These are phyloP conservation scores for Suillus ampliporus DNA, from an alignment of 768 basidiomycete genomes.

Conservation along the genomic window DNA sequence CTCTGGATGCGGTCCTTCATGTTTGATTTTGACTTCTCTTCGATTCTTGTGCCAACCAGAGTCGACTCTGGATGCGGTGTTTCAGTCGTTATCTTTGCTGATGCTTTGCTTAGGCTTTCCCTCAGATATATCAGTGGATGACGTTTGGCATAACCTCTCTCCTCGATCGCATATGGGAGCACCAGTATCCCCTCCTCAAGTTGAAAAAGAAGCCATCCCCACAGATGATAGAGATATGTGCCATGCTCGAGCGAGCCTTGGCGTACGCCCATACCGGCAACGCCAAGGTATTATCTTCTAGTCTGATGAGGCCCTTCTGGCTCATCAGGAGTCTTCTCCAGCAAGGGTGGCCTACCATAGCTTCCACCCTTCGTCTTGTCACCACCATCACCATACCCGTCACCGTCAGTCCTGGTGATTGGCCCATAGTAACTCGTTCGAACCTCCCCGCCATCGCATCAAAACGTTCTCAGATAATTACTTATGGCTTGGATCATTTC, in stretches of 20 bases:
- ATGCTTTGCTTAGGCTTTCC: not conserved
- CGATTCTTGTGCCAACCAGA: too few relatives aligned
- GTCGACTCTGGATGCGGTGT: too few relatives aligned
- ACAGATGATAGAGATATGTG: not conserved
- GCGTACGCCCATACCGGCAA: constrained; percentile 9
- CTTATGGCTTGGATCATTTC: not conserved
- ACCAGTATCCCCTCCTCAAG: not conserved
- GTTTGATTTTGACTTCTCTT: too few relatives aligned
- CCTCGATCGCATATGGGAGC: not conserved
- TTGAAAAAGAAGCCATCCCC: not conserved
- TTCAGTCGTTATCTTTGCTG: too few relatives aligned
- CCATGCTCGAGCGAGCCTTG: not conserved
- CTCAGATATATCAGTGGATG: constrained; percentile 3
- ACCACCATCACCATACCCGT: not conserved
- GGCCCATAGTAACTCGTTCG: not conserved
- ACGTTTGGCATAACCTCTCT: not conserved
- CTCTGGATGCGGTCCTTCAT: too few relatives aligned
- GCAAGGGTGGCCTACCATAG: not conserved
- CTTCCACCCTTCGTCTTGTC: not conserved
- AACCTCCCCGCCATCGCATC: not conserved
- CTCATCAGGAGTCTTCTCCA: not conserved
- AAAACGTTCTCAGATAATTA: not conserved
- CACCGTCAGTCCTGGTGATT: not conserved
- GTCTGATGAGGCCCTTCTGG: not conserved
- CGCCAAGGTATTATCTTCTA: not conserved